Evolutionary conservation across 495 filamentous ascomycete species (phyloP).

Genomic region (Mytilinidion resinicola): DNA sequence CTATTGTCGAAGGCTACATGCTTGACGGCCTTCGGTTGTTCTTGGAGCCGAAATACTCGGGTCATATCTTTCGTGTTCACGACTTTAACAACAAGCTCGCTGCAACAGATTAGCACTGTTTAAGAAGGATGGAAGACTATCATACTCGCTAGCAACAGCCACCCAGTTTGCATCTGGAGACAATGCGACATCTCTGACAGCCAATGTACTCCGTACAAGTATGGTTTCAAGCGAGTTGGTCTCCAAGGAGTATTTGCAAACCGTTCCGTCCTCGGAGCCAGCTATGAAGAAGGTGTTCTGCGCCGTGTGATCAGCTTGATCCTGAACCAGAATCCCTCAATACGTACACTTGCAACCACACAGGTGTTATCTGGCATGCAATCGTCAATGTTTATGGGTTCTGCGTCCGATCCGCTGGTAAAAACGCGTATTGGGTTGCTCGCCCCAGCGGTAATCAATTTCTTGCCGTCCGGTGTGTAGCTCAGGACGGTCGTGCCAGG

Average conservation of each 20-base stretch:
- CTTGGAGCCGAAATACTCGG: slow-evolving; percentile 64
- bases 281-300: slow-evolving; percentile 77
- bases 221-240: slow-evolving; percentile 72
- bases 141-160: slow-evolving; percentile 89
- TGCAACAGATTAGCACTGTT: slow-evolving; percentile 25
- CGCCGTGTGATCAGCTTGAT: slow-evolving; percentile 1
- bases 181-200: slow-evolving; percentile 77
- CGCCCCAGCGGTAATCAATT: slow-evolving; percentile 75
- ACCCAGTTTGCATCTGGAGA: slow-evolving; percentile 81
- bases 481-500: slow-evolving; percentile 58
- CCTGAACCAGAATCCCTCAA: background rate
- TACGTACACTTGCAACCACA: slow-evolving; percentile 63
- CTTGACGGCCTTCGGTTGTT: slow-evolving; percentile 78
- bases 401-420: slow-evolving; percentile 80
- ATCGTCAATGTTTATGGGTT: slow-evolving; percentile 84
- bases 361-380: slow-evolving; percentile 73
- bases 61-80: slow-evolving; percentile 74
- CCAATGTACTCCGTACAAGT: slow-evolving; percentile 72
- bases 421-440: slow-evolving; percentile 90
- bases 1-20: slow-evolving; percentile 84
- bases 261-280: slow-evolving; percentile 88
- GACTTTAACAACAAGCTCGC: slow-evolving; percentile 81
- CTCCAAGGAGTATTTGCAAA: slow-evolving; percentile 75
- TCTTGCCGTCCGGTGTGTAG: slow-evolving; percentile 64
- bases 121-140: background rate